A percentile compares a stretch with the other conserved stretches of the same genome.
phyloP scores from a whole-genome alignment of 805 yeast genomes.

The Millerozyma acaciae region DNA sequence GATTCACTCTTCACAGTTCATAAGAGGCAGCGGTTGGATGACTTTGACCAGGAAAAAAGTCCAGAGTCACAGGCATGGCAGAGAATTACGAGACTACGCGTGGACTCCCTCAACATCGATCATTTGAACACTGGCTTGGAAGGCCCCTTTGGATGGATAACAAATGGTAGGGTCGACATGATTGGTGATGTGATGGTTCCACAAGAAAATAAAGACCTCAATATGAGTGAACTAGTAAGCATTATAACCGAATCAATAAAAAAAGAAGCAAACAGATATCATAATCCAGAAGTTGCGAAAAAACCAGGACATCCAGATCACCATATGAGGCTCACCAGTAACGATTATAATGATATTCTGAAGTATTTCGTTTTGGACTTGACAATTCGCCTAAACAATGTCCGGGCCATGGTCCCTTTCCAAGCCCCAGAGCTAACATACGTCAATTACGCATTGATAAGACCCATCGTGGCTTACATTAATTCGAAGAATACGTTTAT shows the following conservation, averaged over 20 bases:
- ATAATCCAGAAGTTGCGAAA: constrained; percentile 25
- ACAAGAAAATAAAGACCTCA: constrained; percentile 50
- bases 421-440: constrained; percentile 86
- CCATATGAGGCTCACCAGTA: constrained; percentile 24
- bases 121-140: constrained; percentile 85
- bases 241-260: constrained; percentile 45
- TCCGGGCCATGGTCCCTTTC: constrained; percentile 84
- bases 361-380: constrained; percentile 74
- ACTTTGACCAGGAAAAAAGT: constrained; percentile 25
- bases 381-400: constrained; percentile 75
- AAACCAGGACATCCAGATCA: constrained; percentile 20
- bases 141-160: constrained; percentile 98
- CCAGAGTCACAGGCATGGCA: constrained; percentile 14
- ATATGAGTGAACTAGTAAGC: constrained; percentile 45
- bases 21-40: constrained; percentile 60
- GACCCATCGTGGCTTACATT: constrained; percentile 95
- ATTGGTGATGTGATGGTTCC: constrained; percentile 87
- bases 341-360: constrained; percentile 33
- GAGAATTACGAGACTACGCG: constrained; percentile 70
- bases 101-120: constrained; percentile 81
- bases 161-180: constrained; percentile 88
- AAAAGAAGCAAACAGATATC: constrained; percentile 45
- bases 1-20: constrained; percentile 90
- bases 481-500: constrained; percentile 86
- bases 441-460: constrained; percentile 82